Evolutionary conservation across 2,329 filamentous ascomycete genomes (phyloP), one percentile per base, ranked within the genome.

Genomic region (Apiospora phragmitis): DNA sequence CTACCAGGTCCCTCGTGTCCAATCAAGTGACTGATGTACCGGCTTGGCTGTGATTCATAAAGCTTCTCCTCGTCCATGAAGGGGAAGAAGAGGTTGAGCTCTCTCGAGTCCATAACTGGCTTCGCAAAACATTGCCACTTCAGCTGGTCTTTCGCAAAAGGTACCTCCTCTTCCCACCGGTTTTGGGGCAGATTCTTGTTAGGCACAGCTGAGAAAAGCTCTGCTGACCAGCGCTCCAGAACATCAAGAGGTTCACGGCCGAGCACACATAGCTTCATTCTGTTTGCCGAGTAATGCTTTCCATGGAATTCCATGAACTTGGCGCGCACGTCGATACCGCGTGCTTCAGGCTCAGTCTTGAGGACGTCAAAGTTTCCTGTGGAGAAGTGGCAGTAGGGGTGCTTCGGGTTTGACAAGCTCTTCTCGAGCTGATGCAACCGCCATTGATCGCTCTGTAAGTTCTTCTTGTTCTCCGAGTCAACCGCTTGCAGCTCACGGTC

Each of bases 381-480:
- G 0, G 93, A 95, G 79, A 98, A 98, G 77, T 97, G 93, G 80
- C 93, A 93, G 80, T 93, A 97, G 0, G 95, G 95, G 77, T 98
- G 95, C 16, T 91, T 89, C 3, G 93, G 91, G 80, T 95, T 97
- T 3, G 94, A 94, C n/a, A 96, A 84, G 3, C 92, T 92, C 83
- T 97, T 97, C 79, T 94, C 93, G 32, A 98, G 86, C 82, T 98
- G 95, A 77, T 95, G 90, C 73, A 97, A 83, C 21, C 95, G 90
- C 94, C 95, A 97, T 70, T 89, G 88, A 78, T 98, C 95, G 79
- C 90, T 95, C 82, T 98, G 95, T 66, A 98, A 84, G 76, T 98
- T 98, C 88, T 98, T 98, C 87, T 97, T 97, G 84, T 98, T 97
- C 81, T 98, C 95, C 6, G 94, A 97, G 78, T 98, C 94, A 26